Percentiles rank a stretch among this genome's conserved stretches.
Evolutionary conservation across 805 yeast genomes (phyloP).

Genomic region (Candida saitoana): DNA sequence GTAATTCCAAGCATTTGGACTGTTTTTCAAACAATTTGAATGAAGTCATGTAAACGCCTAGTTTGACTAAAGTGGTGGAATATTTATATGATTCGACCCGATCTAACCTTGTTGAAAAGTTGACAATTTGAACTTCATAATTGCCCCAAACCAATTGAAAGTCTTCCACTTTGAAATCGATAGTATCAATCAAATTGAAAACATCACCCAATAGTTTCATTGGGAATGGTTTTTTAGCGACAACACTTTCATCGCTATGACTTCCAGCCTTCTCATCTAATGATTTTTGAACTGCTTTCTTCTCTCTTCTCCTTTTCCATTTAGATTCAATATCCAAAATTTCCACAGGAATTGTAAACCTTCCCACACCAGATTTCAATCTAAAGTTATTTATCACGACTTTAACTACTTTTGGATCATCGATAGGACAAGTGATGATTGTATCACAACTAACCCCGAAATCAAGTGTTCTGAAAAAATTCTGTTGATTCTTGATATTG

Average conservation of each 20-base stretch:
- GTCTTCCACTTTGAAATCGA: slow-evolving; percentile 23
- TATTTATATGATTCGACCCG: slow-evolving; percentile 8
- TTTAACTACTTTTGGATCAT: slow-evolving; percentile 7
- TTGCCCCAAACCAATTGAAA: slow-evolving; percentile 17
- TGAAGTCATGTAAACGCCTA: slow-evolving; percentile 24
- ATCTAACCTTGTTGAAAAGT: slow-evolving; percentile 16
- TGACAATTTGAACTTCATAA: slow-evolving; percentile 15
- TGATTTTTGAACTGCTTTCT: not conserved
- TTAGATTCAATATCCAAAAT: slow-evolving; percentile 1
- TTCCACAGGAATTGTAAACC: slow-evolving; percentile 16
- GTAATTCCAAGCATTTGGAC: slow-evolving; percentile 30
- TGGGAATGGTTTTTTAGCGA: not conserved
- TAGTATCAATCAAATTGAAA: slow-evolving; percentile 5
- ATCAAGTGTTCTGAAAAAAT: slow-evolving; percentile 24
- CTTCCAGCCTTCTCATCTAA: not conserved
- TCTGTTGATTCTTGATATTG: slow-evolving; percentile 10
- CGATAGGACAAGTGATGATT: slow-evolving; percentile 13
- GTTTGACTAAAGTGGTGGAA: slow-evolving; percentile 9
- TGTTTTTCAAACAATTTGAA: slow-evolving; percentile 25
- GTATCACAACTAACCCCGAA: slow-evolving; percentile 19
- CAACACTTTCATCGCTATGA: no score
- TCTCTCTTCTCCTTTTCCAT: not conserved
- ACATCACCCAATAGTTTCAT: not conserved
- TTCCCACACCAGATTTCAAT: slow-evolving; percentile 10
- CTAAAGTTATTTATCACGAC: slow-evolving; percentile 13